Conservation (phyloP, 2,329 filamentous ascomycete genomes). For the Curvularia sp. region DNA sequence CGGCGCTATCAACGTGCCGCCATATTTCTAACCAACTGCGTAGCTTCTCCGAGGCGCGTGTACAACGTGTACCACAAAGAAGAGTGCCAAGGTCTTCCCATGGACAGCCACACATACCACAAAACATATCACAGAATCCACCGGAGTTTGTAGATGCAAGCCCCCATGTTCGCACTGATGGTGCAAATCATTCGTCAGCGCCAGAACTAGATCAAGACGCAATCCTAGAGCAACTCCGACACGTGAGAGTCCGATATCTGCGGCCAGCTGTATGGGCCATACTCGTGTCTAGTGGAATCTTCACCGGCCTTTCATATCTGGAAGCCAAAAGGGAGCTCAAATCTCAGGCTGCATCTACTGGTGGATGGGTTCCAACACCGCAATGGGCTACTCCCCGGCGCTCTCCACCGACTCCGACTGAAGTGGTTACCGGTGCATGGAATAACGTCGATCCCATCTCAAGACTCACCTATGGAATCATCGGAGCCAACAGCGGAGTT, state of each 20-base stretch:
- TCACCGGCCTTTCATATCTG: conserved; percentile 37
- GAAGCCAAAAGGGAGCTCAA: conserved; percentile 40
- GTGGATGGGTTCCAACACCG: conserved; percentile 27
- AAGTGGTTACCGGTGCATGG: conserved; percentile 39
- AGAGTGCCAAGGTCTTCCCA: conserved; percentile 10
- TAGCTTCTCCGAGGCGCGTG: conserved; percentile 10
- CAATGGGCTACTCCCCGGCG: conserved; percentile 26
- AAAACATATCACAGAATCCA: conserved; percentile 13
- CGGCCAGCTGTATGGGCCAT: conserved; percentile 43
- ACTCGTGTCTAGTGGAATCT: conserved; percentile 39
- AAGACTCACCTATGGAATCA: conserved; percentile 38
- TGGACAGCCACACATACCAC: conserved; percentile 14
- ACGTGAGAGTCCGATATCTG: conserved; percentile 33
- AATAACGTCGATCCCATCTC: conserved; percentile 35
- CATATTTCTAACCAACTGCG: conserved; percentile 8
- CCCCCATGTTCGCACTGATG: neutral
- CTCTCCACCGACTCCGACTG: conserved; percentile 35
- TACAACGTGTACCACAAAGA: conserved; percentile 13
- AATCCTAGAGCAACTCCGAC: conserved; percentile 16
- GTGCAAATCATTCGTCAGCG: neutral
- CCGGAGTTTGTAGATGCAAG: conserved; percentile 15
- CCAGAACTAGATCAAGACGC: neutral
- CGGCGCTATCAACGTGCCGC: neutral
- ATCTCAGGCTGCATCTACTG: conserved; percentile 13
- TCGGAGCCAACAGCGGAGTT: conserved; percentile 37